Conservation (phyloP, 495 filamentous ascomycete genomes). For the Rhizodiscina lignyota region DNA sequence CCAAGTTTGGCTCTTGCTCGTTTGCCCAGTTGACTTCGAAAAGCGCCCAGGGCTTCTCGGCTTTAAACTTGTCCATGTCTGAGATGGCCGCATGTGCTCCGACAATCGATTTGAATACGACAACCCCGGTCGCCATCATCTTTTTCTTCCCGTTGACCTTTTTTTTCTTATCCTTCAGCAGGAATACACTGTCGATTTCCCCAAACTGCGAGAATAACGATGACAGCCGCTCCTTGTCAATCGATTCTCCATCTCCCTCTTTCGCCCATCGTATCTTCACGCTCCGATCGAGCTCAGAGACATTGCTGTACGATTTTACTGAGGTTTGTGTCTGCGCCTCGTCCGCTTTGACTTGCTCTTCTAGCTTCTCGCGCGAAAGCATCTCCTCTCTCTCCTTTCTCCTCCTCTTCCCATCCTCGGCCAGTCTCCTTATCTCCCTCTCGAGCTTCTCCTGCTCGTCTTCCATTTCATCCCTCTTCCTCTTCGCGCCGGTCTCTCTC, state of each 20-base stretch:
- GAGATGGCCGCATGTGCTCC: constrained; percentile 42
- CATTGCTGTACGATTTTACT: constrained; percentile 21
- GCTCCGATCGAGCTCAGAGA: constrained; percentile 39
- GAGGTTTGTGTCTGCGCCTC: constrained; percentile 31
- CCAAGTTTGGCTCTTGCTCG: constrained; percentile 24
- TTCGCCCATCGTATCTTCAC: constrained; percentile 42
- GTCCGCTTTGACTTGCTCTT: constrained; percentile 18
- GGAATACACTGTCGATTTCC: constrained; percentile 33
- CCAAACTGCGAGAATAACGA: constrained; percentile 37
- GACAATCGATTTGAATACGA: constrained; percentile 42
- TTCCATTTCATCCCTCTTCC: constrained; percentile 27
- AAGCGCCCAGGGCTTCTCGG: constrained; percentile 10
- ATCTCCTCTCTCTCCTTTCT: constrained; percentile 21
- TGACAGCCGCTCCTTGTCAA: constrained; percentile 29
- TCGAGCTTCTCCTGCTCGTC: constrained; percentile 41
- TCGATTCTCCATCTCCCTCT: constrained; percentile 26
- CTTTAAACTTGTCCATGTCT: constrained; percentile 31
- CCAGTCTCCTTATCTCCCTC: constrained; percentile 42
- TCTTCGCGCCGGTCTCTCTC: constrained; percentile 39
- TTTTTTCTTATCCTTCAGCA: constrained; percentile 38
- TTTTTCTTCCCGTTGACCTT: constrained; percentile 33
- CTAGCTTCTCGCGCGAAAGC: constrained; percentile 17
- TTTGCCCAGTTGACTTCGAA: constrained; percentile 34
- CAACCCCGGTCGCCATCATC: constrained; percentile 32
- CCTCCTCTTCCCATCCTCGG: constrained; percentile 39